Base-by-base conservation (phyloP, 371 early-diverging fungal genomes). In the Conidiobolus incongruus region DNA sequence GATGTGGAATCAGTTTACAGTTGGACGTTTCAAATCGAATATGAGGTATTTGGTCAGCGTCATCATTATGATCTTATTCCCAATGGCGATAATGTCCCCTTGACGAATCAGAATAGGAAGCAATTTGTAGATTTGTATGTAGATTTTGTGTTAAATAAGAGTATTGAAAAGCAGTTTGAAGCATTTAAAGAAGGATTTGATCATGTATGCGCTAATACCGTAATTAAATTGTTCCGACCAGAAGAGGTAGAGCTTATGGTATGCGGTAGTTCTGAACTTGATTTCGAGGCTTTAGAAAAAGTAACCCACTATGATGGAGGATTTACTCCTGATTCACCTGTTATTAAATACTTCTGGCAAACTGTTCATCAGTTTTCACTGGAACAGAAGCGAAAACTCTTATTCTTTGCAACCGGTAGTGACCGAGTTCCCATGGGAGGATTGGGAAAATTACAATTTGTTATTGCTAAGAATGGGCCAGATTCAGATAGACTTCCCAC, bases 391-490 rank as follows among this genome's bases (percentile, higher is more conserved):
- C 87, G 86, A 52, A 68, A 72, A 51, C 63, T 99, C 12, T 58
- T 99, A 10, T 82, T 82, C 44, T 99, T 99, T 71, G 88, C 89
- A 1, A 98, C 99, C 5, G 96, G 96, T 22, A 85, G 83, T 30
- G 96, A 97, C 59, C 72, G 99, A 16, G 86, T 87, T 2, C 99
- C 99, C 0, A 74, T 94, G 19, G 83, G 85, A 11, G 97, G 98
- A 0, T 60, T 93, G 8, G 72, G 77, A 40, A 77, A 82, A 42
- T 53, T 96, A 28, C 78, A 77, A 28, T 88, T 99, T 68, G 89
- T 93, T 2, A 85, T 99, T 51, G 86, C 92, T 47, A 82, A 87
- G 54, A 96, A 96, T 47, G 98, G 98, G 1, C 89, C 88, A 6
- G 97, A 99, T 60, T 88, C 94, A 0, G 61, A 60, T 1, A 48